Evolutionary conservation across 2,329 filamentous ascomycete genomes (phyloP).

Genomic region (Hawksworthiomyces lignivorus): DNA sequence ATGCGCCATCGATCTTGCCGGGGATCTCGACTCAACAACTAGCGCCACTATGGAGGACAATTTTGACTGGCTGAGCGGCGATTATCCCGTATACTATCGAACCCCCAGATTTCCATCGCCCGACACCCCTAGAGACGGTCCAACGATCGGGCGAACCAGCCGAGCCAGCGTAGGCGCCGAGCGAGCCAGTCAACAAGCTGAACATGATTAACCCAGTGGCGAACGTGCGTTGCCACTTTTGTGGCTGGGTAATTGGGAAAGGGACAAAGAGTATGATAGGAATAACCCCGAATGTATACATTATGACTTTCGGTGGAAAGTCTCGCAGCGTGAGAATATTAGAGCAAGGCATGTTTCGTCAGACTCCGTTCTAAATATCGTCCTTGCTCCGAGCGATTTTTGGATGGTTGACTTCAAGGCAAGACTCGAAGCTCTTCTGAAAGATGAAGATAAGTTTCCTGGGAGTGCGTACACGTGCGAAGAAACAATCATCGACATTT

Average conservation of each 20-base stretch:
- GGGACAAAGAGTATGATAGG: not conserved
- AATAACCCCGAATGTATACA: constrained; percentile 14
- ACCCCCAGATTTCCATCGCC: not conserved
- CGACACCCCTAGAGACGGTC: not conserved
- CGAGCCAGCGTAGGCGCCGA: too few species aligned
- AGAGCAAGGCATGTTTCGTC: constrained; percentile 15
- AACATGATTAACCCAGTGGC: constrained; percentile 9
- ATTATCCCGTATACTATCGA: not conserved
- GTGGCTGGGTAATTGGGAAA: constrained; percentile 13
- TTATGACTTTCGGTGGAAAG: constrained; percentile 18
- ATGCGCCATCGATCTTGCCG: too few species aligned
- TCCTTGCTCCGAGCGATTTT: constrained; percentile 19
- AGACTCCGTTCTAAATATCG: constrained; percentile 14
- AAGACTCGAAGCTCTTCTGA: constrained; percentile 1
- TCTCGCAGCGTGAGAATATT: constrained; percentile 17
- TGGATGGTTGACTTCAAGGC: constrained; percentile 13
- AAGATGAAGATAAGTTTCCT: not conserved
- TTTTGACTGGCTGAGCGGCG: not conserved
- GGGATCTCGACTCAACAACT: too few species aligned
- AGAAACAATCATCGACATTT: too few species aligned
- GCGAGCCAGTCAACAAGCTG: too few species aligned
- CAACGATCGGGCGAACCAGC: constrained; percentile 4
- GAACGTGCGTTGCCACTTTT: constrained; percentile 14
- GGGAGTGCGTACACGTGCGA: too few species aligned
- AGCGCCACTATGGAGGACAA: too few species aligned